Base-by-base conservation (phyloP, 192 early-diverging fungal species). In the Coemansia pectinata region DNA sequence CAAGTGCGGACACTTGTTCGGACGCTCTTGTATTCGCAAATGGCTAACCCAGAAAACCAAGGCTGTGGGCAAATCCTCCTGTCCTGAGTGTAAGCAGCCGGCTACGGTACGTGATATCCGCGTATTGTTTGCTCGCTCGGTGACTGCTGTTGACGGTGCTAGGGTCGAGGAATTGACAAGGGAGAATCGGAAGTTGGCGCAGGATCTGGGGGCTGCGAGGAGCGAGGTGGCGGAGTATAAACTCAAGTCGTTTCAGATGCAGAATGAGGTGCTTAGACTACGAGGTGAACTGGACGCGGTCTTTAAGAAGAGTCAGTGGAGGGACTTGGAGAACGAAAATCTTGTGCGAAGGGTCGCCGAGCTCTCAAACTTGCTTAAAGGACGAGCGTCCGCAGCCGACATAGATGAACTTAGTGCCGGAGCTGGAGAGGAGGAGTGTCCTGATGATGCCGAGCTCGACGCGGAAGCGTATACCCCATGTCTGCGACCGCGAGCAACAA, bases 1-100 rank as follows among this genome's bases (percentile, higher is more conserved):
- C 23, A 73, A 74, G 23, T 83, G 81, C 62, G 81, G 81, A 2
- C 81, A 83, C 27, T 47, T 83, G 25, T 83, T 75, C 25, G 76
- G 81, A 5, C 70, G 74, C 9, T 58, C 67, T 12, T 83, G 81
- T 17, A 69, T 77, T 4, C 42, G 58, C 21, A 66, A 66, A 21
- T 83, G 81, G 81, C 65, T 83, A 33, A 68, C 44, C 8, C 42
- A 53, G 33, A 59, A 40, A n/a, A 9, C 3, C 42, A 73, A 42
- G 47, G 33, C 41, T 5, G 5, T 45, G 15, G 76, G 65, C 19
- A 64, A 40, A 45, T 11, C 21, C 0, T 23, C 14, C 0, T 83
- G 81, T 14, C 81, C 81, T 14, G 76, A 74, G 11, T 83, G 81
- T 45, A 74, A 78, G 38, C 72, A 75, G 52, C 25, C 59, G 12